Conservation (phyloP, 768 basidiomycete species). For the Heimioporus sp. region DNA sequence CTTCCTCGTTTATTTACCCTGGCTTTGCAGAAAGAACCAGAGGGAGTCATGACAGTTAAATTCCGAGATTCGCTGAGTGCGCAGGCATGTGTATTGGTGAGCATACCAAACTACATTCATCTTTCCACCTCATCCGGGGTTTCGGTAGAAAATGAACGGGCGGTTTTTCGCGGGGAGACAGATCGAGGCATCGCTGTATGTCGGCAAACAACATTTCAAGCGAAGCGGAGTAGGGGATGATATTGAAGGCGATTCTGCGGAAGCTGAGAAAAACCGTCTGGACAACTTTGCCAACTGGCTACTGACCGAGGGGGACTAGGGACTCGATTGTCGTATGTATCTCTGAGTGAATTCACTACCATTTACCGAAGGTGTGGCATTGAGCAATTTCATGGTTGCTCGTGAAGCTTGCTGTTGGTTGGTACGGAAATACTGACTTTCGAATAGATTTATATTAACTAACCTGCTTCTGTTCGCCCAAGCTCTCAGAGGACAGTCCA, state of each 20-base stretch:
- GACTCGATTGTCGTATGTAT: slow-evolving; percentile 2
- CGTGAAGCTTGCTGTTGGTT: too few species aligned
- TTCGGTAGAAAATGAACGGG: slow-evolving; percentile 85
- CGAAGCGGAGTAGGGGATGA: slow-evolving; percentile 72
- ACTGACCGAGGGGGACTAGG: slow-evolving; percentile 71
- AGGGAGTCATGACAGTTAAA: slow-evolving; percentile 95
- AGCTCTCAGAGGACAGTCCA: too few species aligned
- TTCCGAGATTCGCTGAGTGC: slow-evolving; percentile 92
- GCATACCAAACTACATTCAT: slow-evolving; percentile 26
- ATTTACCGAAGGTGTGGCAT: not conserved
- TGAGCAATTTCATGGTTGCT: not conserved
- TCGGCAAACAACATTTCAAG: slow-evolving; percentile 78
- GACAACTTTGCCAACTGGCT: slow-evolving; percentile 90
- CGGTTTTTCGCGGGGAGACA: slow-evolving; percentile 85
- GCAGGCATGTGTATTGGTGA: slow-evolving; percentile 84
- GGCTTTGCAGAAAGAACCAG: slow-evolving; percentile 72
- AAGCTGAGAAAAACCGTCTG: slow-evolving; percentile 78
- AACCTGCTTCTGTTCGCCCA: too few species aligned
- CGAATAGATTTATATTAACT: not conserved
- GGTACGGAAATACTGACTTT: not conserved
- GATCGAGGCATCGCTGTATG: slow-evolving; percentile 78
- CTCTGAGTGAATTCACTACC: not conserved
- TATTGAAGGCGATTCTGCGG: slow-evolving; percentile 60
- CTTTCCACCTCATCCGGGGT: not conserved
- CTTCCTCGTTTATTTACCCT: slow-evolving; percentile 2